Evolutionary conservation across 164 flowering plant genomes (phyloP).

Genomic region (Hamamelis virginiana): DNA sequence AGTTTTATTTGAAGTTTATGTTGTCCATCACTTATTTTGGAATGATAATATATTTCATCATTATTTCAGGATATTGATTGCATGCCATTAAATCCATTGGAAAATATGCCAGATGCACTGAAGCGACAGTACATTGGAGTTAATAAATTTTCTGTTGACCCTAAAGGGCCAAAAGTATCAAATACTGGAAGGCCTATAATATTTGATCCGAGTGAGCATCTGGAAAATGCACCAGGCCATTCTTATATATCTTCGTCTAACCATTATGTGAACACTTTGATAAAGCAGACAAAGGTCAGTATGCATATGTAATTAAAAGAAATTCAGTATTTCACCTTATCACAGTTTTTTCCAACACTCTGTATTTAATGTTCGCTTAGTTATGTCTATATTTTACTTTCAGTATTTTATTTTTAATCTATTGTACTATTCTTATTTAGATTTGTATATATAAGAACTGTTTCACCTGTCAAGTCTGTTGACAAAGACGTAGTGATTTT

Average conservation of each 20-base stretch:
- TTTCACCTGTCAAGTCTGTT: neutral
- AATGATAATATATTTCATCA: neutral
- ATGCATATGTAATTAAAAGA: neutral
- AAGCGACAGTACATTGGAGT: constrained; percentile 18
- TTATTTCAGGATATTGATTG: constrained; percentile 44
- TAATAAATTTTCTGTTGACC: constrained; percentile 4
- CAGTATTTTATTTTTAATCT: neutral
- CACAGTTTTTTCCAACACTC: neutral
- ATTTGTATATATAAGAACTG: neutral
- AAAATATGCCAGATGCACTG: constrained; percentile 45
- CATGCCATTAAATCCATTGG: constrained; percentile 46
- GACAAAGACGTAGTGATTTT: neutral
- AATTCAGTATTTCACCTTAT: neutral
- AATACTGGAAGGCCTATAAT: constrained; percentile 18
- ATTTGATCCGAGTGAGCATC: constrained; percentile 18
- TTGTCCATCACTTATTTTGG: neutral
- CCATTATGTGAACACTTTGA: constrained; percentile 12
- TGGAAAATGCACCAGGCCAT: constrained; percentile 3
- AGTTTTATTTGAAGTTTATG: neutral
- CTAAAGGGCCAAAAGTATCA: constrained; percentile 23
- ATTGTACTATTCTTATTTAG: neutral
- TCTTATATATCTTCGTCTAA: neutral
- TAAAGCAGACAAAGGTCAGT: constrained; percentile 24
- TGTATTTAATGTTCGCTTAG: neutral
- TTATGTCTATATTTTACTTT: neutral